phyloP scores from a whole-genome alignment of 441 rosid species.

The Populus tomentosa region DNA sequence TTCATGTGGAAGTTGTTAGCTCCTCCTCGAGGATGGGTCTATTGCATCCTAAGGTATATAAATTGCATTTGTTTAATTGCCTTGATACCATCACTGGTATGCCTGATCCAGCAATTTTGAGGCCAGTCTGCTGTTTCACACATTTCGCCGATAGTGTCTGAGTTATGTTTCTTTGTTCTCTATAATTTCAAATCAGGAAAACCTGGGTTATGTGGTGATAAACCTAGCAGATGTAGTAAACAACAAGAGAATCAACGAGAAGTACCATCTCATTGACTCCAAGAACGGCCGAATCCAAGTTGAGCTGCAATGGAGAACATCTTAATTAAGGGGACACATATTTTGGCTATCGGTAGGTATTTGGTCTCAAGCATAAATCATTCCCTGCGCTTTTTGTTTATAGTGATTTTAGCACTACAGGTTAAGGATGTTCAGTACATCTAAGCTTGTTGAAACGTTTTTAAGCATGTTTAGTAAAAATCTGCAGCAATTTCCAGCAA shows the following conservation, averaged over 20 bases:
- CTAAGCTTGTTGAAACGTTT: too few species aligned
- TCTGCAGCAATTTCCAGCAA: too few species aligned
- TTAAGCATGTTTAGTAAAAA: too few species aligned
- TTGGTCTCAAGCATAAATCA: not conserved
- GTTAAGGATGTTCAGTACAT: not conserved
- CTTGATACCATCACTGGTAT: not conserved
- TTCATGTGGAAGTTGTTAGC: constrained; percentile 79
- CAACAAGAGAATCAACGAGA: constrained; percentile 87
- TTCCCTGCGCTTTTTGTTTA: not conserved
- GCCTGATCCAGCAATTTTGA: not conserved
- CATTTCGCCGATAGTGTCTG: too few species aligned
- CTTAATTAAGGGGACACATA: constrained; percentile 26
- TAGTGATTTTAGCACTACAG: not conserved
- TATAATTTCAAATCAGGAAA: constrained; percentile 45
- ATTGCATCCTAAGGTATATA: constrained; percentile 83
- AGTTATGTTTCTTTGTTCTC: constrained; percentile 2
- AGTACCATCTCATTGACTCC: constrained; percentile 85
- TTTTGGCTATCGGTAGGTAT: not conserved
- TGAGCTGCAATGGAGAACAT: constrained; percentile 84
- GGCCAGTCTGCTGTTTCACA: not conserved
- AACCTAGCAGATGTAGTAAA: constrained; percentile 67
- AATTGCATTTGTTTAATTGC: not conserved
- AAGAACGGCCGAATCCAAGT: constrained; percentile 76
- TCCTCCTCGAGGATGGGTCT: constrained; percentile 67
- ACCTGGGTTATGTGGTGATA: constrained; percentile 64